Conservation (phyloP, 176 grass and related monocot genomes). For the Musa acuminata region DNA sequence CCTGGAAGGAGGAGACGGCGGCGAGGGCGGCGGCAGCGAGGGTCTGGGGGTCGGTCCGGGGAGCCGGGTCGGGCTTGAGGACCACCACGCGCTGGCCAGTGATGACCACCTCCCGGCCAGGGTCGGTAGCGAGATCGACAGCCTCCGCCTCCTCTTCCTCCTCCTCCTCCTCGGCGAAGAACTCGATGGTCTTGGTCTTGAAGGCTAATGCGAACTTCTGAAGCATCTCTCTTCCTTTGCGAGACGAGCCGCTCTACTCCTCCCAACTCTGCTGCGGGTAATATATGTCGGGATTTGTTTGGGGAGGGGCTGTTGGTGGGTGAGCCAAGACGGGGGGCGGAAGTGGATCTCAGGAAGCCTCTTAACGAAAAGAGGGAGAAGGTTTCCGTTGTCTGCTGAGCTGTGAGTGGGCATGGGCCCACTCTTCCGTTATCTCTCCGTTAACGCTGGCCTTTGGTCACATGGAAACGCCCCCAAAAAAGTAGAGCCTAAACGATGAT, state of each 20-base stretch:
- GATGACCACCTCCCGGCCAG: constrained; percentile 35
- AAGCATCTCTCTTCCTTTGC: constrained; percentile 34
- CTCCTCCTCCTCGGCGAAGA: constrained; percentile 90
- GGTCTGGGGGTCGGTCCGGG: constrained; percentile 23
- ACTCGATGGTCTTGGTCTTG: constrained; percentile 99
- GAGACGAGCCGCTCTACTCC: background rate
- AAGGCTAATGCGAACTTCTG: constrained; percentile 91
- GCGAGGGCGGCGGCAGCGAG: constrained; percentile 50
- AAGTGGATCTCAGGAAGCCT: background rate
- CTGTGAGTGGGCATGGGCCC: background rate
- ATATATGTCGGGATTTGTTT: background rate
- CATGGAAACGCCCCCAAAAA: no score
- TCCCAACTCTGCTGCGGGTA: background rate
- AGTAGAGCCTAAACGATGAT: no score
- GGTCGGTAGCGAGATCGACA: constrained; percentile 15
- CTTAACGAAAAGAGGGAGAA: background rate
- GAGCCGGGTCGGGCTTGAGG: constrained; percentile 61
- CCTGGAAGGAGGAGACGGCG: constrained; percentile 68
- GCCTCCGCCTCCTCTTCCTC: constrained; percentile 34
- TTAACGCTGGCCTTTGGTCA: no score
- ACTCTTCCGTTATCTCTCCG: background rate
- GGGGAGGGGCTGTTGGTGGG: background rate
- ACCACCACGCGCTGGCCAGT: constrained; percentile 85
- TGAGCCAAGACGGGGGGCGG: background rate
- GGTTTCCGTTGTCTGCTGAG: background rate